Evolutionary conservation across 2,329 filamentous ascomycete species (phyloP), one percentile per base, ranked within the genome.

Genomic region (Xylaria sp.): DNA sequence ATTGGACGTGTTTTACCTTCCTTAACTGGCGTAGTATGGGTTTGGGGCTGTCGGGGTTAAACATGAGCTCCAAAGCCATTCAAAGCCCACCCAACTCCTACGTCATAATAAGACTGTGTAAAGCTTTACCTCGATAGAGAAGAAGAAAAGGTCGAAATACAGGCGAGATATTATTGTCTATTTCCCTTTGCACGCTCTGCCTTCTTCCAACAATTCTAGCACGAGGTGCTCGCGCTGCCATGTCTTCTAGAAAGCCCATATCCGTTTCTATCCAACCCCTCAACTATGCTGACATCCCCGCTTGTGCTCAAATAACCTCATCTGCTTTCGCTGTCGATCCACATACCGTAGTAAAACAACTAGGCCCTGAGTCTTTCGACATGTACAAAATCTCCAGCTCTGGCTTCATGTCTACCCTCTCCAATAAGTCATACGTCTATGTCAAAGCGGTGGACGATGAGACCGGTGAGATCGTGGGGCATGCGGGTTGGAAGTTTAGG

Each of bases 261-360:
- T 48, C 65, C 10, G 54, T 70, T 44, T 70, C 63, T 53, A 70
- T 72, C 36, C 65, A 63, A 7, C 60, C 71, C 48, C 59, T 72
- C 28, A 40, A 72, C 17, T 65, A 65, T 6, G 38, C 67, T 53
- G 71, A 72, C 31, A 61, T 71, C 20, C 36, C 62, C 2, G 53
- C 42, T 17, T 71, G 67, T 51, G 71, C 71, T 26, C 46, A 36
- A n/a, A 60, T 71, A 6, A 66, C 71, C 23, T 61, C 67, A 2
- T 58, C 65, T 11, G 71, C 69, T 31, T 72, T 71, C 63, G 67
- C 67, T 23, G 33, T 48, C 3, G 69, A 72, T 20, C 69, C 69
- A 6, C 69, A 72, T 46, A 72, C 71, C 2, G 63, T 67, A 23
- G 63, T 72, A 26, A 71, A 72, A 54, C 63, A 70, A 58, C 26